Conservation (phyloP, 768 basidiomycete genomes). For the Amanita subjunquillea region DNA sequence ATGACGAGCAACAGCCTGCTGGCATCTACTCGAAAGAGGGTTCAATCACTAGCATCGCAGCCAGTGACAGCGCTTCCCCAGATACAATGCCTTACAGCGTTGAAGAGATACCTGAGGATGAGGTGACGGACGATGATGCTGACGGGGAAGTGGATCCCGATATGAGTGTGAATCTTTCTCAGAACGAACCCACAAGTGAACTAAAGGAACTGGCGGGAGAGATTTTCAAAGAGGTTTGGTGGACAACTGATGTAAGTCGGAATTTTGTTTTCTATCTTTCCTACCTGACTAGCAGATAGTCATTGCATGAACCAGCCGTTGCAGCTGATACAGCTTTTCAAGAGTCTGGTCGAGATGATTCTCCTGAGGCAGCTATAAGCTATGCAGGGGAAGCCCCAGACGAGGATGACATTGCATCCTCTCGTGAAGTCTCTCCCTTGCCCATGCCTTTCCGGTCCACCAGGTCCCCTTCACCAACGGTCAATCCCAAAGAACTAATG, state of each 20-base stretch:
- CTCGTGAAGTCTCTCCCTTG: constrained; percentile 3
- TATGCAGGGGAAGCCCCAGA: neutral
- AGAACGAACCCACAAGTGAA: neutral
- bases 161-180: neutral
- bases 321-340: neutral
- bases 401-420: constrained; percentile 6
- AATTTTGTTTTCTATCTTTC: neutral
- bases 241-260: neutral
- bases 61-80: neutral
- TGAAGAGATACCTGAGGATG: constrained; percentile 2
- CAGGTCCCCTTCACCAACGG: neutral
- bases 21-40: constrained; percentile 1
- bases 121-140: constrained; percentile 9
- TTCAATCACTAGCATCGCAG: neutral
- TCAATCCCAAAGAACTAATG: neutral
- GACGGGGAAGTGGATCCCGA: constrained; percentile 8
- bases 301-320: neutral
- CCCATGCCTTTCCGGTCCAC: neutral
- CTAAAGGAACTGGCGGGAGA: constrained; percentile 21
- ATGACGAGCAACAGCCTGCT: neutral
- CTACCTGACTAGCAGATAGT: neutral
- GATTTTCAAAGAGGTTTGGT: constrained; percentile 16
- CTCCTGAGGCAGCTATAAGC: neutral
- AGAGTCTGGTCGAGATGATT: neutral
- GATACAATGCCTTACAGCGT: neutral